These are phyloP conservation scores for Penicillium thymicola DNA, from an alignment of 2,329 filamentous ascomycete species.

Conservation along the genomic window DNA sequence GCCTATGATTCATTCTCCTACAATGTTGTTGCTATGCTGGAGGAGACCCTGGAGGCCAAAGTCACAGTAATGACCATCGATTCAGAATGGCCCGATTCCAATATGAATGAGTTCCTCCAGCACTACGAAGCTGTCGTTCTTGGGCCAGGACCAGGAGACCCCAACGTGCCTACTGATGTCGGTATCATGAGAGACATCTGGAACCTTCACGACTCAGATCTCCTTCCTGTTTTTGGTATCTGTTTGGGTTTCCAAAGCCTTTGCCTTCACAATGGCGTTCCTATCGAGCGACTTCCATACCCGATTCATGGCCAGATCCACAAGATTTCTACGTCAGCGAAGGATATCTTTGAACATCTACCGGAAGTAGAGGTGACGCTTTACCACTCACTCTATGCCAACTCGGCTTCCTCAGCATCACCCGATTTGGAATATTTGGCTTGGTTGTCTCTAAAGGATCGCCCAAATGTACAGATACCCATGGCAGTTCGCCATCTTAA, in stretches of 20 bases:
- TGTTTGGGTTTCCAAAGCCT: constrained; percentile 88
- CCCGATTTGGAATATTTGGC: constrained; percentile 55
- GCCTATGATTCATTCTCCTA: constrained; percentile 97
- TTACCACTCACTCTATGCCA: constrained; percentile 65
- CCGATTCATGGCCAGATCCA: constrained; percentile 82
- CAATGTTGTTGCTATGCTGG: constrained; percentile 82
- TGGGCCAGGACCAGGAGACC: constrained; percentile 85
- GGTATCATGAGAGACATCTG: constrained; percentile 79
- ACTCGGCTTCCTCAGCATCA: constrained; percentile 32
- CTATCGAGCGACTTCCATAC: constrained; percentile 63
- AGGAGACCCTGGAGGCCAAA: constrained; percentile 63
- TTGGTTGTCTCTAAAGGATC: constrained; percentile 53
- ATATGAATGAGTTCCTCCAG: constrained; percentile 49
- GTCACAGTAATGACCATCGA: constrained; percentile 74
- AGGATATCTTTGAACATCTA: constrained; percentile 65
- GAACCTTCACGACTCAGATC: constrained; percentile 56
- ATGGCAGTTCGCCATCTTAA: constrained; percentile 69
- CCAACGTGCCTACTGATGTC: constrained; percentile 68
- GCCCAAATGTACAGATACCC: constrained; percentile 50
- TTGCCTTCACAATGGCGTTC: constrained; percentile 64
- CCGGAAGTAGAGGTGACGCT: constrained; percentile 66
- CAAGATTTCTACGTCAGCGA: constrained; percentile 57
- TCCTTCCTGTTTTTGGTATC: constrained; percentile 79
- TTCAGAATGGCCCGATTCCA: constrained; percentile 40
- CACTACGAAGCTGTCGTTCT: constrained; percentile 82